phyloP scores from a whole-genome alignment of 345 rosid species.

The Hypericum perforatum region DNA sequence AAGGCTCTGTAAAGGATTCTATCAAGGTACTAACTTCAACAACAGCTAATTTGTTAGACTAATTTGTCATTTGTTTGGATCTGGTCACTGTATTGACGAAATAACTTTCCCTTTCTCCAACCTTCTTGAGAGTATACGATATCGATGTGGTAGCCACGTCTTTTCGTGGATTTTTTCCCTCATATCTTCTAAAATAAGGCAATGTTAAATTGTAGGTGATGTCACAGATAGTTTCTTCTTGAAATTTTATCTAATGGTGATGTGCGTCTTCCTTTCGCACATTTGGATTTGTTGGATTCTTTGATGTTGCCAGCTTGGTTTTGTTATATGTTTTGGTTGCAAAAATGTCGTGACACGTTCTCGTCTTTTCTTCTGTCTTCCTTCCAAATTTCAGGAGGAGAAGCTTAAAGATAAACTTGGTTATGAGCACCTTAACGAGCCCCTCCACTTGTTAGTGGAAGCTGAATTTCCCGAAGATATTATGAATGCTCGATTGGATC shows the following conservation, averaged over 20 bases:
- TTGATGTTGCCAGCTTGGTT: too few relatives aligned
- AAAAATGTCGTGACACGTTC: too few relatives aligned
- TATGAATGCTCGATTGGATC: conserved; percentile 56
- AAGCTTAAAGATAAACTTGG: conserved; percentile 87
- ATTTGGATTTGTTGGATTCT: too few relatives aligned
- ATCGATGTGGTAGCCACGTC: neutral
- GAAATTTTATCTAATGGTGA: conserved; percentile 12
- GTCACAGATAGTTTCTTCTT: conserved; percentile 12
- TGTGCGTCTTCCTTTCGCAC: conserved; percentile 4
- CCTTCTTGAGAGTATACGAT: neutral
- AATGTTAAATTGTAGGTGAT: conserved; percentile 19
- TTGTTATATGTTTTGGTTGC: too few relatives aligned
- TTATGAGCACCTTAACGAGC: conserved; percentile 89
- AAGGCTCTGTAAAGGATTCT: conserved; percentile 85
- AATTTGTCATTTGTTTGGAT: too few relatives aligned
- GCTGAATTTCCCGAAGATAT: conserved; percentile 86
- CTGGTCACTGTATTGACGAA: too few relatives aligned
- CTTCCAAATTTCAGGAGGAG: conserved; percentile 48
- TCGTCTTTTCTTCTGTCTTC: neutral
- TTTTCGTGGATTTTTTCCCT: neutral
- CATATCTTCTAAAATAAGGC: conserved; percentile 9
- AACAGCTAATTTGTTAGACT: neutral
- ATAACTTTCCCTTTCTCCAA: too few relatives aligned
- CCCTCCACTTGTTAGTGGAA: conserved; percentile 74
- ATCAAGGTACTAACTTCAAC: conserved; percentile 46